Base-by-base conservation (phyloP, 306 rosid species). In the Quercus rubra region DNA sequence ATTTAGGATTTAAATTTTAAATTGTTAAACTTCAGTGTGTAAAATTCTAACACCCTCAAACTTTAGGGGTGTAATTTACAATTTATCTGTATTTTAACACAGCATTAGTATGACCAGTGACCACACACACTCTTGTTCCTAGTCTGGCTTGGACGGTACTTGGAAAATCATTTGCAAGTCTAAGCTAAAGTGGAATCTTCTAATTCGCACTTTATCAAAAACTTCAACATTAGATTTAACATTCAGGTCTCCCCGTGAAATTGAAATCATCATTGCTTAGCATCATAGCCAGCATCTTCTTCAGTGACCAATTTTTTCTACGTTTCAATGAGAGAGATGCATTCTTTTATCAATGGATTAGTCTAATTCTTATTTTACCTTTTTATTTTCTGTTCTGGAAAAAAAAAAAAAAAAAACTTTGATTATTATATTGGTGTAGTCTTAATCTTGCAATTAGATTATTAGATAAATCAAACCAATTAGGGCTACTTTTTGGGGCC, bases 221-320 rank as follows among this genome's bases (percentile, higher is more conserved):
- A 7, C 11, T 28, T 28, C 41, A 63, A 63, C 70, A 0, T 15
- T 31, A 14, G 23, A 68, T 68, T 68, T 33, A 17, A 19, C 18
- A 68, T 33, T 1, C 28, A 3, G 51, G 72, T 55, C 68, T 49
- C 55, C 71, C 78, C 27, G 68, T 71, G 81, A 64, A 70, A 15
- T 46, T 59, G 0, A 25, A 51, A 71, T 52, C 64, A 76, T 81
- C 79, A 74, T 66, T 80, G 76, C 56, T 8, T 55, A 9, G 71
- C 84, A 80, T 56, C 28, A n/a, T 55, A 51, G 12, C 33, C 71
- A 71, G 28, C 72, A 51, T 82, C 49, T 20, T 73, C 61, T 72
- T 70, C 74, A 43, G 55, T 43, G 56, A 20, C 56, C 55, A 66
- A 66, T 12, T 13, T 31, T 66, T 66, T 66, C 15, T 7, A 17